phyloP scores from a whole-genome alignment of 345 rosid species.

The Erucastrum elatum region DNA sequence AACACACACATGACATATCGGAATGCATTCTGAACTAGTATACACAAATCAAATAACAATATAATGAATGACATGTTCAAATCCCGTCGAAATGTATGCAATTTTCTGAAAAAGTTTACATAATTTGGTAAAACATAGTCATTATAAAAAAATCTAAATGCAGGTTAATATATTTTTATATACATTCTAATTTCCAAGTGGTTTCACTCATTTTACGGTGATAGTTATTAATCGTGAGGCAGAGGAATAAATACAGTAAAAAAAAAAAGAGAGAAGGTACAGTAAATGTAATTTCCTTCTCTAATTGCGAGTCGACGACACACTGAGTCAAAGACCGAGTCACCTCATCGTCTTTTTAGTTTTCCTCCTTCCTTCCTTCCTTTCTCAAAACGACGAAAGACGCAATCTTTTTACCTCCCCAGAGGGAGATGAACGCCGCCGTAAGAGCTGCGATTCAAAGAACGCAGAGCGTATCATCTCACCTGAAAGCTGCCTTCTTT shows the following conservation, averaged over 20 bases:
- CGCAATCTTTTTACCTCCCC: slow-evolving; percentile 11
- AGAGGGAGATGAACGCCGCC: slow-evolving; percentile 44
- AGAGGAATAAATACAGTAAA: not conserved
- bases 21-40: not conserved
- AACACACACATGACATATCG: not conserved
- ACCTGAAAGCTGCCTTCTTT: slow-evolving; percentile 43
- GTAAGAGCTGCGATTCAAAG: slow-evolving; percentile 47
- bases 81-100: not conserved
- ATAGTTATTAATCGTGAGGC: slow-evolving; percentile 20
- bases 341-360: slow-evolving; percentile 20
- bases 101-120: not conserved
- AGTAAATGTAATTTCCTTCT: no score
- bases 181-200: slow-evolving; percentile 14
- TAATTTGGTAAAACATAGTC: not conserved
- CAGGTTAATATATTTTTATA: not conserved
- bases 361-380: not conserved
- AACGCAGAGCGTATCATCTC: slow-evolving; percentile 35
- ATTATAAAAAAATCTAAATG: not conserved
- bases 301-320: not conserved
- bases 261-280: not conserved
- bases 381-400: slow-evolving; percentile 17
- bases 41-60: not conserved
- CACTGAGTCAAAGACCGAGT: slow-evolving; percentile 39
- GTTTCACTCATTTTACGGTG: slow-evolving; percentile 19
- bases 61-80: not conserved